Evolutionary conservation across 805 yeast genomes (phyloP).

Genomic region (Yarrowia sp.): DNA sequence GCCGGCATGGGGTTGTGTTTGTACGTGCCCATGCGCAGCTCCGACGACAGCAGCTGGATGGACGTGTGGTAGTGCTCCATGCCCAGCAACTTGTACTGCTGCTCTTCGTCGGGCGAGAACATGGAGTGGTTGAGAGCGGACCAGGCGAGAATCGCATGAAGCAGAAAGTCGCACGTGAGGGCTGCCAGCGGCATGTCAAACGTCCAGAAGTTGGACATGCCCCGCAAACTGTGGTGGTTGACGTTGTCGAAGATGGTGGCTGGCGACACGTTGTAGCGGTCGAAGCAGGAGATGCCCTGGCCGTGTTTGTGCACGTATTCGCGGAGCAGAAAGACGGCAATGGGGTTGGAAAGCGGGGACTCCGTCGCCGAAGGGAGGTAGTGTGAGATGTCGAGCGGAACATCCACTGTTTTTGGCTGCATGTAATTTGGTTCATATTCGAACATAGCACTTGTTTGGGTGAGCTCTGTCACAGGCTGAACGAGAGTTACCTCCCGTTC

Average conservation of each 20-base stretch:
- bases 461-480: no score
- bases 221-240: constrained; percentile 19
- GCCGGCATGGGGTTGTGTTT: constrained; percentile 36
- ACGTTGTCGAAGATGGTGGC: constrained; percentile 27
- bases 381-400: neutral
- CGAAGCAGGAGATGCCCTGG: constrained; percentile 31
- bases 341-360: constrained; percentile 23
- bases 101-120: neutral
- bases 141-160: constrained; percentile 27
- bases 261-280: constrained; percentile 27
- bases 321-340: constrained; percentile 12
- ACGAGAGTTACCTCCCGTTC: no score
- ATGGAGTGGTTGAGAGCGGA: constrained; percentile 27
- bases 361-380: constrained; percentile 26
- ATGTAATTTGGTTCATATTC: neutral
- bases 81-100: constrained; percentile 9
- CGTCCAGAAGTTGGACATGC: constrained; percentile 31
- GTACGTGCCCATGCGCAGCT: constrained; percentile 20
- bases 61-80: constrained; percentile 28
- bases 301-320: constrained; percentile 29
- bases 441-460: no score
- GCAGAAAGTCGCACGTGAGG: constrained; percentile 12
- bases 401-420: neutral
- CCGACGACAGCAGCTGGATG: constrained; percentile 22
- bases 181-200: constrained; percentile 29